A percentile compares a stretch with the other conserved stretches of the same genome.
Conservation (phyloP, 2,329 filamentous ascomycete species). For the Phoma herbarum region DNA sequence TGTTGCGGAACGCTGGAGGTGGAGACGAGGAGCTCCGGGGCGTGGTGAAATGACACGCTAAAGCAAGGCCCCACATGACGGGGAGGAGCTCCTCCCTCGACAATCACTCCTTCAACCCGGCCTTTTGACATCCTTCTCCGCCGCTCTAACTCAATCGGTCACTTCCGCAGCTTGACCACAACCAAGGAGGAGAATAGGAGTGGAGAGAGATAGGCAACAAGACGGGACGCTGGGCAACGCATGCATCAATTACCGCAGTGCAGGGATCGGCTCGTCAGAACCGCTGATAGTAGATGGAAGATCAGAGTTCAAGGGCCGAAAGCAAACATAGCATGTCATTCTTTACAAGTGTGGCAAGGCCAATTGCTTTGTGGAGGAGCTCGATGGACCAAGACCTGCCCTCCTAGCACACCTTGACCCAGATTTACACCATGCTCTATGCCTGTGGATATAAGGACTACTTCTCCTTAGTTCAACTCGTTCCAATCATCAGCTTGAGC, state of each 20-base stretch:
- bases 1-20: not conserved
- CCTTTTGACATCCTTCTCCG: not conserved
- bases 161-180: not conserved
- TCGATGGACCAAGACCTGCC: conserved; percentile 1
- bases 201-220: conserved; percentile 4
- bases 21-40: conserved; percentile 11
- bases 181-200: conserved; percentile 6
- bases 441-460: conserved; percentile 10
- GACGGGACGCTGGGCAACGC: conserved; percentile 10
- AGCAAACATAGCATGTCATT: not conserved
- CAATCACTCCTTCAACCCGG: conserved; percentile 1
- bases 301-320: not conserved
- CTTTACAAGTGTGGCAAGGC: not conserved
- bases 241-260: not conserved
- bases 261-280: too few species aligned
- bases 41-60: conserved; percentile 6
- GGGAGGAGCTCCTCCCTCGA: conserved; percentile 28
- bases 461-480: not conserved
- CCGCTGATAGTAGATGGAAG: not conserved
- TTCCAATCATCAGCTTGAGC: not conserved
- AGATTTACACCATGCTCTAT: not conserved
- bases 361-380: conserved; percentile 9
- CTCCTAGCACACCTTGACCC: not conserved
- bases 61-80: conserved; percentile 2
- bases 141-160: conserved; percentile 1